A percentile compares a stretch with the other conserved stretches of the same genome.
Evolutionary conservation across 2,329 filamentous ascomycete species (phyloP).

Genomic region (Paracoccidioides brasiliensis): DNA sequence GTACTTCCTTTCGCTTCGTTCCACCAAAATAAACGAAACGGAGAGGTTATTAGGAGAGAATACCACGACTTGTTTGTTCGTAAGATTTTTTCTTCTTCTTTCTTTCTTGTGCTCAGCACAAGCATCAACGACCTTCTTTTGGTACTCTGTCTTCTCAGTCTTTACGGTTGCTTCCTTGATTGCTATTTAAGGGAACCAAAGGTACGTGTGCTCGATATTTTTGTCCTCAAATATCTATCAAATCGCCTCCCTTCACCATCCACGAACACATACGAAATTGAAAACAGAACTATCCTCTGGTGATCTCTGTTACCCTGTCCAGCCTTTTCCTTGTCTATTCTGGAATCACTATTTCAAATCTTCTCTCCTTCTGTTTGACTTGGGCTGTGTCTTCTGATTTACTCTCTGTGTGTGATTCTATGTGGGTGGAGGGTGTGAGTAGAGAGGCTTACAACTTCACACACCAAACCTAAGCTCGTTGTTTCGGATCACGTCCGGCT

Average conservation of each 20-base stretch:
- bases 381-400: too few relatives aligned
- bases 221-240: too few relatives aligned
- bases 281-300: background rate
- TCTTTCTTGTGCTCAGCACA: background rate
- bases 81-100: background rate
- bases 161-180: background rate
- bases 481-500: background rate
- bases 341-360: background rate
- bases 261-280: background rate
- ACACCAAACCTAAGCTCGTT: background rate
- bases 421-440: too few relatives aligned
- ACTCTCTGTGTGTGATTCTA: too few relatives aligned
- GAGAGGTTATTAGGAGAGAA: background rate
- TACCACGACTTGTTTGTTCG: background rate
- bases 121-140: background rate
- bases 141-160: background rate
- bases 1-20: background rate
- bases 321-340: background rate
- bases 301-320: background rate
- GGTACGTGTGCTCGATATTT: background rate
- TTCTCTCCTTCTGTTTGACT: background rate
- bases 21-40: background rate
- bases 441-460: too few relatives aligned
- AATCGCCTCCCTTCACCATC: background rate
- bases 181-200: background rate